phyloP scores from a whole-genome alignment of 345 rosid genomes.

The Salix suchowensis region DNA sequence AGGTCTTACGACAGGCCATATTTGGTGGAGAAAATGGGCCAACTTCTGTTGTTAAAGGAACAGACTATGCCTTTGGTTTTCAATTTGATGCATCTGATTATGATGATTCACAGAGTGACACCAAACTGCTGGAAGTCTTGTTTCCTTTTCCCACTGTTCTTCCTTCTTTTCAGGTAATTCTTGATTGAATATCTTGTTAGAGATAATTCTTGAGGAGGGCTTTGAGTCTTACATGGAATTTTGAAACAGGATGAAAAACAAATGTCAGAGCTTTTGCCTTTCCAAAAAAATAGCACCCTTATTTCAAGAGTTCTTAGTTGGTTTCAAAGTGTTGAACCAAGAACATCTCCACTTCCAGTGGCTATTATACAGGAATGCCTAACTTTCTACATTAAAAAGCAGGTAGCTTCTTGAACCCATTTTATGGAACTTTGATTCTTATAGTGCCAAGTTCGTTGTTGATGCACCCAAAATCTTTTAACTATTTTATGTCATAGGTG shows the following conservation, averaged over 20 bases:
- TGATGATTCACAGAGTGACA: conserved; percentile 54
- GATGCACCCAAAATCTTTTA: background rate
- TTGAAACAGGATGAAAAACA: conserved; percentile 54
- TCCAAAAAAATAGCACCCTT: conserved; percentile 88
- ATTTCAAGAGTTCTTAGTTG: conserved; percentile 67
- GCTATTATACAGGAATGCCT: conserved; percentile 88
- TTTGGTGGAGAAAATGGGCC: conserved; percentile 37
- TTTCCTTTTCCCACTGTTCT: conserved; percentile 93
- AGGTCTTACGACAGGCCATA: conserved; percentile 54
- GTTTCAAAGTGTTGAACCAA: conserved; percentile 62
- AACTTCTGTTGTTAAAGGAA: conserved; percentile 44
- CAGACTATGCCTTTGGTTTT: conserved; percentile 71
- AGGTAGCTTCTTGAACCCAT: conserved; percentile 47
- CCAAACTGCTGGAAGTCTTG: conserved; percentile 55
- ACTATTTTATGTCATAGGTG: conserved; percentile 45
- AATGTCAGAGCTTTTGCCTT: conserved; percentile 73
- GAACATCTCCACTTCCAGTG: conserved; percentile 62
- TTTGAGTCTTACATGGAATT: conserved; percentile 14
- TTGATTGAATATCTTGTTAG: conserved; percentile 3
- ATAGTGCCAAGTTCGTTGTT: background rate
- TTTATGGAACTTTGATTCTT: conserved; percentile 10
- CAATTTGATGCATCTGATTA: conserved; percentile 57
- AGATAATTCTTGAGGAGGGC: conserved; percentile 3
- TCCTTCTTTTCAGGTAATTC: conserved; percentile 71
- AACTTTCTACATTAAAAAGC: conserved; percentile 60